Evolutionary conservation across 495 filamentous ascomycete genomes (phyloP).

Genomic region (Neurospora hispaniola): DNA sequence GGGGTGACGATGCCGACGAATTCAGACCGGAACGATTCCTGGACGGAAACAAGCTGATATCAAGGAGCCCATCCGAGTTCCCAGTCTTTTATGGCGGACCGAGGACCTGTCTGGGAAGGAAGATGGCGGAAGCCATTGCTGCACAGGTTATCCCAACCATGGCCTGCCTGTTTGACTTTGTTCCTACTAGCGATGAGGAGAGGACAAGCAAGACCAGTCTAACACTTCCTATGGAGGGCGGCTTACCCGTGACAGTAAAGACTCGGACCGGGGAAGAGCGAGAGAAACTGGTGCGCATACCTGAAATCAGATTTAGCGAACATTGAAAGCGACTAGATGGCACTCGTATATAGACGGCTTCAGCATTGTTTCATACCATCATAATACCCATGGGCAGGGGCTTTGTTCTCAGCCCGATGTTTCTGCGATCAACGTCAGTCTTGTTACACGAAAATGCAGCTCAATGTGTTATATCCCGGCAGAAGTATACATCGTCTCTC

Average conservation of each 20-base stretch:
- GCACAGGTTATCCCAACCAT: slow-evolving; percentile 41
- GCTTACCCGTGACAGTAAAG: slow-evolving; percentile 37
- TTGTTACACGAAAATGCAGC: background rate
- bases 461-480: background rate
- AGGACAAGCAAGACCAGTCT: slow-evolving; percentile 45
- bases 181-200: slow-evolving; percentile 28
- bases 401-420: background rate
- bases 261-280: slow-evolving; percentile 1
- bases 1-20: slow-evolving; percentile 44
- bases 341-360: background rate
- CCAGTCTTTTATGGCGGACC: slow-evolving; percentile 53
- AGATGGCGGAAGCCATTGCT: slow-evolving; percentile 48
- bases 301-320: background rate
- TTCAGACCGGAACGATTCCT: slow-evolving; percentile 48
- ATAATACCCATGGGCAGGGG: background rate
- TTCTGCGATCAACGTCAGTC: background rate
- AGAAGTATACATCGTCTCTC: background rate
- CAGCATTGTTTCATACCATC: background rate
- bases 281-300: background rate
- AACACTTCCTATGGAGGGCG: slow-evolving; percentile 51
- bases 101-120: slow-evolving; percentile 46
- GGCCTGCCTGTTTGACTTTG: slow-evolving; percentile 39
- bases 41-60: slow-evolving; percentile 23
- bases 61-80: slow-evolving; percentile 41
- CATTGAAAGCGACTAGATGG: background rate